phyloP scores from a whole-genome alignment of 1,139 yeast genomes.

The Eremothecium coryli region DNA sequence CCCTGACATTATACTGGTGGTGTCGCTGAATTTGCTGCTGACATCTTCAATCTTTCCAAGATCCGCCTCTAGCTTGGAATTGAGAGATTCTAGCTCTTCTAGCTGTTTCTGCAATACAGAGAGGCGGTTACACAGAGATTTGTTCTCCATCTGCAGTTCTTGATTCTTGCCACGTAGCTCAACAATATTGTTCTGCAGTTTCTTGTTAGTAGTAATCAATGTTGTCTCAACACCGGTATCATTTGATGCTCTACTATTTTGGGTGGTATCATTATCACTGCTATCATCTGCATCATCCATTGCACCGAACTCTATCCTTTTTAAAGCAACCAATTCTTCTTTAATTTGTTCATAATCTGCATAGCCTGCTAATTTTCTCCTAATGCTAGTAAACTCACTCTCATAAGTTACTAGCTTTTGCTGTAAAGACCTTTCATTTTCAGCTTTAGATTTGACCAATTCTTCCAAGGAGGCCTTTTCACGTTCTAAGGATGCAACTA shows the following conservation, averaged over 20 bases:
- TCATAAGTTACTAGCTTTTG: constrained; percentile 43
- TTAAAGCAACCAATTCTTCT: constrained; percentile 59
- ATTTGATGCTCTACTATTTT: constrained; percentile 9
- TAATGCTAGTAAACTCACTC: constrained; percentile 44
- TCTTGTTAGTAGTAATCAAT: constrained; percentile 35
- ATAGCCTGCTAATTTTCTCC: constrained; percentile 38
- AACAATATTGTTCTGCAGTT: constrained; percentile 34
- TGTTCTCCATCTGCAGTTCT: constrained; percentile 21
- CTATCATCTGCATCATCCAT: constrained; percentile 34
- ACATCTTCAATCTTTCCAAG: constrained; percentile 42
- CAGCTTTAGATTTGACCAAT: constrained; percentile 29
- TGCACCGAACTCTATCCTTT: constrained; percentile 62
- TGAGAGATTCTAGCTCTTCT: constrained; percentile 38
- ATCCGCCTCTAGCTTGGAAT: constrained; percentile 63
- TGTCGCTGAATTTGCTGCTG: constrained; percentile 38
- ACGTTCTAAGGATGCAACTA: constrained; percentile 56
- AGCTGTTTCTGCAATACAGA: constrained; percentile 33
- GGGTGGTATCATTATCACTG: too few relatives aligned
- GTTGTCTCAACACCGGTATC: constrained; percentile 32
- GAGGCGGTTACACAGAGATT: constrained; percentile 17
- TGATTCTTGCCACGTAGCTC: constrained; percentile 28
- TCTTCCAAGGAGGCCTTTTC: constrained; percentile 30
- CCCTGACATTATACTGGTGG: constrained; percentile 62
- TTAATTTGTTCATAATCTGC: constrained; percentile 71
- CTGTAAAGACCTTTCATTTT: constrained; percentile 32